Evolutionary conservation across 2,329 filamentous ascomycete genomes (phyloP).

Genomic region (Exophiala aquamarina): DNA sequence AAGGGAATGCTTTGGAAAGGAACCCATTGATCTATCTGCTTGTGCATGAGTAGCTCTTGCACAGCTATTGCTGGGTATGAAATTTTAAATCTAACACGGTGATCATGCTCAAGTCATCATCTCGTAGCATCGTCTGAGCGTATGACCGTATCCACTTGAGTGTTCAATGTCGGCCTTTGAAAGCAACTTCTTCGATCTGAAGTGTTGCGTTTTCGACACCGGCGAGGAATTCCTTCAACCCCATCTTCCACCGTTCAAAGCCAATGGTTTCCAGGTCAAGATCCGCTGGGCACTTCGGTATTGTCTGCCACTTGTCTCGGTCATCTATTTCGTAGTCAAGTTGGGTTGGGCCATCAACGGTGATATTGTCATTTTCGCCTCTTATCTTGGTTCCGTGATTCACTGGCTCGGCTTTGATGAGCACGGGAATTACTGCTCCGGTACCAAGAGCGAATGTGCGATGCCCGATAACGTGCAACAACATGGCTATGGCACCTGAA

Average conservation of each 20-base stretch:
- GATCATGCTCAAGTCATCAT: too few species aligned
- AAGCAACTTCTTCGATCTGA: slow-evolving; percentile 15
- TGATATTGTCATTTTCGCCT: slow-evolving; percentile 5
- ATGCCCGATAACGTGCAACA: slow-evolving; percentile 50
- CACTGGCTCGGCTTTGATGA: slow-evolving; percentile 44
- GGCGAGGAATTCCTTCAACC: slow-evolving; percentile 15
- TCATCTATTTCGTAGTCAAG: too few species aligned
- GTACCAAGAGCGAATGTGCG: slow-evolving; percentile 48
- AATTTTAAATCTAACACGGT: too few species aligned
- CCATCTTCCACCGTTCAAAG: slow-evolving; percentile 16
- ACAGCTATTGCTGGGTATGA: too few species aligned
- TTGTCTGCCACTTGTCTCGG: slow-evolving; percentile 12
- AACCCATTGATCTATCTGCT: too few species aligned
- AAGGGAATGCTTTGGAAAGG: too few species aligned
- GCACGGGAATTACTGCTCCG: slow-evolving; percentile 53
- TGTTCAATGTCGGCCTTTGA: slow-evolving; percentile 1
- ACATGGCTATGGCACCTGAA: slow-evolving; percentile 58
- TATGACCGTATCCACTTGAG: background rate
- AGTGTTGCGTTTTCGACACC: slow-evolving; percentile 19
- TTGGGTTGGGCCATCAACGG: background rate
- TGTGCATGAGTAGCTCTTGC: too few species aligned
- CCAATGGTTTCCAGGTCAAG: slow-evolving; percentile 19
- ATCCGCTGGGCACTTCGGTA: slow-evolving; percentile 17
- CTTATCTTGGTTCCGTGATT: background rate
- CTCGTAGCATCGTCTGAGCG: too few species aligned